A percentile compares a stretch with the other conserved stretches of the same genome.
Evolutionary conservation across 768 basidiomycete species (phyloP).

Genomic region (Boletus coccyginus): DNA sequence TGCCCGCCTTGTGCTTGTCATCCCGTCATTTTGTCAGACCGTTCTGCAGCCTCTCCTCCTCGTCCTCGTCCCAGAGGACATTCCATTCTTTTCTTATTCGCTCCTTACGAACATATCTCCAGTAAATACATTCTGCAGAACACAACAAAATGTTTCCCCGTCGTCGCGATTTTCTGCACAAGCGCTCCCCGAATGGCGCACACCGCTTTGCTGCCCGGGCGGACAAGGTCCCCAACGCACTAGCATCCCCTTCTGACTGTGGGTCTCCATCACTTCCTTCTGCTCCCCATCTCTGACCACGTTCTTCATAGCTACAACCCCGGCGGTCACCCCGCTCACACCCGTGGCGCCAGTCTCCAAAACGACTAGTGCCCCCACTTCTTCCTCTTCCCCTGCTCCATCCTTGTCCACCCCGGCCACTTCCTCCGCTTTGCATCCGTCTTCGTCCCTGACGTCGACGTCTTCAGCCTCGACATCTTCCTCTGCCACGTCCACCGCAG

Average conservation of each 20-base stretch:
- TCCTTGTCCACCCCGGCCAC: not conserved
- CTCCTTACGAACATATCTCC: constrained; percentile 22
- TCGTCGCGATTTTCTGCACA: constrained; percentile 14
- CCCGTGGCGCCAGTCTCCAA: constrained; percentile 5
- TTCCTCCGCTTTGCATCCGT: constrained; percentile 10
- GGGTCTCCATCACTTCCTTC: not conserved
- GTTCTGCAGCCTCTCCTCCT: not conserved
- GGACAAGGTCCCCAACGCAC: not conserved
- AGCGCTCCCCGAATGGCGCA: constrained; percentile 8
- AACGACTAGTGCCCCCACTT: constrained; percentile 16
- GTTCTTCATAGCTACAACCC: not conserved
- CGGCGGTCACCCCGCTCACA: not conserved
- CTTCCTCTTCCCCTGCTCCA: constrained; percentile 5
- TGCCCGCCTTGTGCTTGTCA: not conserved
- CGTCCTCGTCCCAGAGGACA: not conserved
- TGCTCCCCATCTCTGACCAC: not conserved
- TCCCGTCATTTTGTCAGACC: not conserved
- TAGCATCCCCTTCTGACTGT: not conserved
- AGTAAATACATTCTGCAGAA: not conserved
- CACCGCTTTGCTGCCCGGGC: constrained; percentile 12
- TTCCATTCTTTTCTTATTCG: constrained; percentile 19
- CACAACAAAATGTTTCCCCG: constrained; percentile 13
- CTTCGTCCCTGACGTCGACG: constrained; percentile 1
- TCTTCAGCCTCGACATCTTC: constrained; percentile 1
- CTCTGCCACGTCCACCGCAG: not conserved